Base-by-base conservation (phyloP, 768 basidiomycete genomes). In the Strobilomyces echinocephalus region DNA sequence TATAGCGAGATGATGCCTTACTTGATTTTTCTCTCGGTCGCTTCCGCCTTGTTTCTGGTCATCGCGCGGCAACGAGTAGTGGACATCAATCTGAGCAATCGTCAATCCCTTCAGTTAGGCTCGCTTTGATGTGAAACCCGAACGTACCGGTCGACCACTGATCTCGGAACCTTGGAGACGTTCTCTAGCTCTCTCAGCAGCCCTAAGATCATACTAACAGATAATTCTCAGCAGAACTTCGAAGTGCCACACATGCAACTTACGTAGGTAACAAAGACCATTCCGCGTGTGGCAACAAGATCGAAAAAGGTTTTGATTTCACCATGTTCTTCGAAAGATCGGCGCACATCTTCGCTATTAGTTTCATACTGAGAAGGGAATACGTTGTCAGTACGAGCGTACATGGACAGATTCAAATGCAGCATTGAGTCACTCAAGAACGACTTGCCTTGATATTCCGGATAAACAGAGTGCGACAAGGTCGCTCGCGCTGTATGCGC, bases 191-290 rank as follows among this genome's bases (percentile, higher is more conserved):
- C 86, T 79, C 72, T 97, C 91, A 39, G 97, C 95, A 46, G 92
- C 90, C 55, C 97, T 83, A 15, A 97, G 71, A 70, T 99, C 97
- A 69, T 73, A 97, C 97, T 99, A 63, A 46, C 30, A 31, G n/a
- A 53, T 8, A 1, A 1, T 33, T 49, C 48, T 62, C 47, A 60
- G 55, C n/a, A 42, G 56, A 59, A 69, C 11, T 47, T 16, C 14
- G 34, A 24, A 21, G n/a, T 21, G 8, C 16, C 35, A 47, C 42
- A 51, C 8, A 35, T 21, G 35, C 42, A 46, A 82, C 95, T 81
- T 74, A 98, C 97, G 69, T 91, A 99, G 45, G 95, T 99, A 42
- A 98, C 88, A 70, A 99, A 99, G 14, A 97, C 88, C 91, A 99
- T 97, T n/a, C 97, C 97, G 55, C 97, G 80, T 11, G 89, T 95